A percentile compares a stretch with the other conserved stretches of the same genome.
phyloP scores from a whole-genome alignment of 345 rosid species.

The Clarkia xantiana region DNA sequence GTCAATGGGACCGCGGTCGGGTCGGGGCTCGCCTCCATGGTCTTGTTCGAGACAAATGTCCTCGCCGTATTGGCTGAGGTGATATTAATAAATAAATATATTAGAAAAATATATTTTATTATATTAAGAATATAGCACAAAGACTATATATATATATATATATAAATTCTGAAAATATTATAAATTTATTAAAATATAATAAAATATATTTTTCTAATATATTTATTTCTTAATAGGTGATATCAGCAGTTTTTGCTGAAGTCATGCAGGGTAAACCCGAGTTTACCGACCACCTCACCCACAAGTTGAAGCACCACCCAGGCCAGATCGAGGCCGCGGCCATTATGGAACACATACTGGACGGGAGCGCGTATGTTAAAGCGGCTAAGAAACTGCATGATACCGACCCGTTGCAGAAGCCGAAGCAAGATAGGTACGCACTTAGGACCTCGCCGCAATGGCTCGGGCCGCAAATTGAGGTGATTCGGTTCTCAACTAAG shows the following conservation, averaged over 20 bases:
- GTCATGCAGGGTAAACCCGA: conserved; percentile 44
- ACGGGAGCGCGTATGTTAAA: conserved; percentile 29
- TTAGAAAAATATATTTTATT: too few relatives aligned
- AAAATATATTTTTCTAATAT: too few relatives aligned
- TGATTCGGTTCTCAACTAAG: conserved; percentile 29
- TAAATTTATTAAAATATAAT: too few relatives aligned
- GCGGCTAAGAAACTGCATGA: conserved; percentile 31
- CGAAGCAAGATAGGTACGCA: conserved; percentile 43
- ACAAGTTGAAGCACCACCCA: conserved; percentile 43
- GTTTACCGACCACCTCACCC: conserved; percentile 41
- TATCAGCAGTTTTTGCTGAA: conserved; percentile 36
- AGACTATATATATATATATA: too few relatives aligned
- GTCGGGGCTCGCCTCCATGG: conserved; percentile 51
- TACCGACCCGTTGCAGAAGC: conserved; percentile 36
- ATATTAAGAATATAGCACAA: too few relatives aligned
- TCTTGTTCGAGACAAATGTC: conserved; percentile 30
- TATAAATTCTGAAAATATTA: too few relatives aligned
- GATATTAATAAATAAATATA: too few relatives aligned
- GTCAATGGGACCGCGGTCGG: conserved; percentile 63
- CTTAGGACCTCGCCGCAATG: conserved; percentile 45
- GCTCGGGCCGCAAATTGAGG: conserved; percentile 50
- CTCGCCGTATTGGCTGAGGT: conserved; percentile 26
- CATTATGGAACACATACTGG: conserved; percentile 38
- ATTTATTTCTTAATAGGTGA: too few relatives aligned
- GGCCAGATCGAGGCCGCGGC: conserved; percentile 54